Evolutionary conservation across 371 early-diverging fungal species (phyloP).

Genomic region (Circinella umbellata): DNA sequence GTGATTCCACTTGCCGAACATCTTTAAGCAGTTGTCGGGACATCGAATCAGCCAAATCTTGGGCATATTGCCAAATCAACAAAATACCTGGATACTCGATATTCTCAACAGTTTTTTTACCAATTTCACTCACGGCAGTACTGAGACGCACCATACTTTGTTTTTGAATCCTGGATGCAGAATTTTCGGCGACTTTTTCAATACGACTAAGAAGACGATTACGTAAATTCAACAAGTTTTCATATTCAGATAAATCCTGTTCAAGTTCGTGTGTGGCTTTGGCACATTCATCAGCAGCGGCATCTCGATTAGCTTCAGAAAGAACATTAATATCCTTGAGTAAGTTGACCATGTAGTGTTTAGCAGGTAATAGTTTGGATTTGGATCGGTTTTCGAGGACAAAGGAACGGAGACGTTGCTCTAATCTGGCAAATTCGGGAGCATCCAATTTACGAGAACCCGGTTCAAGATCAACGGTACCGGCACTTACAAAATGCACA

Average conservation of each 20-base stretch:
- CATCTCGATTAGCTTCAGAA: slow-evolving; percentile 57
- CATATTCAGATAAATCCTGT: slow-evolving; percentile 59
- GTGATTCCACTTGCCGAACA: slow-evolving; percentile 68
- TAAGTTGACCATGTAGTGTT: slow-evolving; percentile 85
- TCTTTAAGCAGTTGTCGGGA: slow-evolving; percentile 65
- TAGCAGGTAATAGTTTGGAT: slow-evolving; percentile 94
- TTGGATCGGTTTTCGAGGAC: slow-evolving; percentile 93
- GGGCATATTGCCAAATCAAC: slow-evolving; percentile 87
- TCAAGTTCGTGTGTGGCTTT: slow-evolving; percentile 50
- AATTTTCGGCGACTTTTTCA: slow-evolving; percentile 69
- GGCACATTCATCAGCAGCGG: slow-evolving; percentile 40
- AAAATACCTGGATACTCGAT: slow-evolving; percentile 83
- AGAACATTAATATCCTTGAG: slow-evolving; percentile 68
- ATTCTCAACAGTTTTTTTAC: slow-evolving; percentile 47
- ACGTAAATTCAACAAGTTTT: slow-evolving; percentile 56
- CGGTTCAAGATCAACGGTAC: slow-evolving; percentile 46
- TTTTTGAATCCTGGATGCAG: slow-evolving; percentile 56
- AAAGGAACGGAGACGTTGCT: slow-evolving; percentile 87
- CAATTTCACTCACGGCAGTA: slow-evolving; percentile 63
- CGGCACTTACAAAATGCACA: slow-evolving; percentile 95
- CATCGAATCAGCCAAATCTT: slow-evolving; percentile 74
- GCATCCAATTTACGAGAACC: slow-evolving; percentile 47
- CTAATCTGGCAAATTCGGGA: slow-evolving; percentile 80
- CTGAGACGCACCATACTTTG: slow-evolving; percentile 58
- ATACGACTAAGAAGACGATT: slow-evolving; percentile 66